Evolutionary conservation across 2,329 filamentous ascomycete species (phyloP), one percentile per base, ranked within the genome.

Genomic region (Fonsecaea nubica): DNA sequence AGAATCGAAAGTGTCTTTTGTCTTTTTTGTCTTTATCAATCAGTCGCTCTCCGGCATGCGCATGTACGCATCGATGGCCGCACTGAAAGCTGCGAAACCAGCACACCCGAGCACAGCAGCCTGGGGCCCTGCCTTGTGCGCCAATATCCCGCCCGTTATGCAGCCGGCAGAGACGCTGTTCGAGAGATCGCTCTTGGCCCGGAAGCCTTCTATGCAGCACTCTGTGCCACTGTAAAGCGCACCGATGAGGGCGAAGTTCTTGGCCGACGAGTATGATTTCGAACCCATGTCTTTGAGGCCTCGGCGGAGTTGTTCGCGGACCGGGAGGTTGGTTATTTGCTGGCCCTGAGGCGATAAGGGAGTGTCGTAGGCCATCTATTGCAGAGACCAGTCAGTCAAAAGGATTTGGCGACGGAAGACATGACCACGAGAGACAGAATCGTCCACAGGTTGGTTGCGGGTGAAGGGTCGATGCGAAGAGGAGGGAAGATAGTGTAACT

Each of bases 311-410:
- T 98, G 95, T 78, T 97, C 88, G 54, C 89, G 87, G 70, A 94
- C 85, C 33, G 95, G 93, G 21, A 99, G 87, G 70, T 85, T 81
- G 67, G 84, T 78, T 72, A 89, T 81, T 66, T 83, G 82, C 63
- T 80, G 79, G n/a, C 83, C 80, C 75, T 84, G 80, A 73, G 83
- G 78, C 42, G 84, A 90, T 80, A 93, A 90, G 66, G 94, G 92
- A 0, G 93, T 97, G 78, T 99, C 95, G 86, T 99, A 99, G 80
- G 92, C 90, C 95, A 99, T 99, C 92, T 96, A 69, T 58, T 60
- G 13, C 38, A 30, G 9, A 15, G 12, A 32, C 25, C 12, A 18
- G 33, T 54, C 10, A 25, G 15, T 6, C 1, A 15, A 15, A 10
- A 15, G 15, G 12, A 15, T 42, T 42, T 42, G 5, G 10, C 38